Evolutionary conservation across 495 filamentous ascomycete species (phyloP).

Genomic region (Pyronema omphalodes): DNA sequence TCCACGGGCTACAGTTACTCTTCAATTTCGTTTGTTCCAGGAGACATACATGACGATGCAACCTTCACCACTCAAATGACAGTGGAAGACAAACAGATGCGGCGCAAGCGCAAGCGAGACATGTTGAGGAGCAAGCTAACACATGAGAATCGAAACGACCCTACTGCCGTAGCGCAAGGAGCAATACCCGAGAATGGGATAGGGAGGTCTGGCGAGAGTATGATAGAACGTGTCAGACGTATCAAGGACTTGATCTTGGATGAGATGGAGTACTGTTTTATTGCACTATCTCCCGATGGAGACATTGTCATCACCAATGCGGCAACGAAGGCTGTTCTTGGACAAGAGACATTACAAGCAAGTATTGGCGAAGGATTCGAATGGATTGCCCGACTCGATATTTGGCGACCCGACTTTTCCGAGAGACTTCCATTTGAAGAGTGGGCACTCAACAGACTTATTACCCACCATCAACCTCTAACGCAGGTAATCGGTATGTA

Average conservation of each 20-base stretch:
- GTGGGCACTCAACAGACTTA: constrained; percentile 16
- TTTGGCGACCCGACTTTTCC: constrained; percentile 20
- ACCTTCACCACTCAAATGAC: neutral
- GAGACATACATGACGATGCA: neutral
- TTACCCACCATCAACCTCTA: constrained; percentile 6
- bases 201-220: constrained; percentile 6
- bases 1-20: constrained; percentile 1
- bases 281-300: constrained; percentile 15
- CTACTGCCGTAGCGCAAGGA: neutral
- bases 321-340: constrained; percentile 13
- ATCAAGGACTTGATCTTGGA: constrained; percentile 21
- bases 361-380: constrained; percentile 16
- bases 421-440: constrained; percentile 18
- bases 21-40: constrained; percentile 3
- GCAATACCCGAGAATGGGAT: neutral
- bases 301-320: constrained; percentile 20
- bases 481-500: constrained; percentile 11
- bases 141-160: neutral
- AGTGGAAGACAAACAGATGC: neutral
- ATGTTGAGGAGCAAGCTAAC: neutral
- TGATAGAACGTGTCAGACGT: constrained; percentile 9
- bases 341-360: constrained; percentile 7
- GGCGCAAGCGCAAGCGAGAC: neutral
- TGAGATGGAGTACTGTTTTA: constrained; percentile 20
- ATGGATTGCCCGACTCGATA: constrained; percentile 16